phyloP scores from a whole-genome alignment of 1,284 basidiomycete genomes.

The Irpex rosettiformis region DNA sequence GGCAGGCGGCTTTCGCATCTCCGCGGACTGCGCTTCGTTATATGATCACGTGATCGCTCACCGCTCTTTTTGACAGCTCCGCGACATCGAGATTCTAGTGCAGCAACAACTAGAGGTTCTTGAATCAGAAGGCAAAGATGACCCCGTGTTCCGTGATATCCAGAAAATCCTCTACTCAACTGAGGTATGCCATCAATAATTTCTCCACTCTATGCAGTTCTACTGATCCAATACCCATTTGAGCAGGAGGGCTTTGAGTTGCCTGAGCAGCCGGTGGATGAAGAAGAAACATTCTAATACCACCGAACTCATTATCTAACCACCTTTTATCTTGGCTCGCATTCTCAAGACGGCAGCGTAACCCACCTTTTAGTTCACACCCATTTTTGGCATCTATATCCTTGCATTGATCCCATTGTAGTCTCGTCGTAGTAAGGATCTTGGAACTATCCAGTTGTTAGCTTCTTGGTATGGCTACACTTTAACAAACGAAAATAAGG shows the following conservation, averaged over 20 bases:
- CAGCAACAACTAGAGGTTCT: conserved; percentile 68
- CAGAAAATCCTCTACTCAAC: conserved; percentile 95
- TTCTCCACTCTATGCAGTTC: neutral
- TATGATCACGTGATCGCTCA: conserved; percentile 12
- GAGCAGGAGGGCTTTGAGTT: conserved; percentile 32
- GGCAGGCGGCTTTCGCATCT: neutral
- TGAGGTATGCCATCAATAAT: conserved; percentile 55
- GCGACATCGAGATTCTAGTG: conserved; percentile 94
- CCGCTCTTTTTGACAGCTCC: conserved; percentile 52
- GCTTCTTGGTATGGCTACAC: neutral
- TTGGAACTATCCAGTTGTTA: neutral
- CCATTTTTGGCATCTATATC: neutral
- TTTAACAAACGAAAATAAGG: neutral
- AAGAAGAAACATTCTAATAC: conserved; percentile 28
- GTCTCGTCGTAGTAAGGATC: neutral
- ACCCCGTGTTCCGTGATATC: conserved; percentile 75
- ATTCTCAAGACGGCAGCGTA: neutral
- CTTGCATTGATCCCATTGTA: neutral
- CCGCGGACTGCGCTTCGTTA: neutral
- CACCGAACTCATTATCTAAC: neutral
- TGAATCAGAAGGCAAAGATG: conserved; percentile 60
- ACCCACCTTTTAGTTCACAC: conserved; percentile 1
- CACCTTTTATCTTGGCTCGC: neutral
- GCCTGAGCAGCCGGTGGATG: conserved; percentile 29
- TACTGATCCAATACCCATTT: neutral